phyloP scores from a whole-genome alignment of 495 filamentous ascomycete genomes.

The Xylaria palmicola region DNA sequence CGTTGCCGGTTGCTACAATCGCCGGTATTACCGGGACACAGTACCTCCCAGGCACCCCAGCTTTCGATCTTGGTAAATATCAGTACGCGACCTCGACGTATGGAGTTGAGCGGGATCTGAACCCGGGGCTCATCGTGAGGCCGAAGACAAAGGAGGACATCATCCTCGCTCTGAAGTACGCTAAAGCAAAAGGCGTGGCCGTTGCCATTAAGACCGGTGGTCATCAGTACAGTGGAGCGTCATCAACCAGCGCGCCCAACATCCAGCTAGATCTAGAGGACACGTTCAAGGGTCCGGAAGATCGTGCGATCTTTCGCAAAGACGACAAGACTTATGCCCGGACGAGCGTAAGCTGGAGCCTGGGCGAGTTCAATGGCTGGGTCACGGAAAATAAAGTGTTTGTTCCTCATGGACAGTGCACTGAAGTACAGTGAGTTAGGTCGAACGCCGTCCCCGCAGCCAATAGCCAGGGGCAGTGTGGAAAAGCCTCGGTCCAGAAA shows the following conservation, averaged over 20 bases:
- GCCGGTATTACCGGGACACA: constrained; percentile 30
- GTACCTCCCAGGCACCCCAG: constrained; percentile 24
- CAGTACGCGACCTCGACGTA: constrained; percentile 41
- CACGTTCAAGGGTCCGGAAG: constrained; percentile 30
- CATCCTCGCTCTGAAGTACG: constrained; percentile 30
- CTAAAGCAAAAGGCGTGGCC: constrained; percentile 34
- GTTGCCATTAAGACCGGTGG: constrained; percentile 41
- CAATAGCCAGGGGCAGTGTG: too few relatives aligned
- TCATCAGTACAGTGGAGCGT: constrained; percentile 43
- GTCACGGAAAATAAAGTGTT: constrained; percentile 35
- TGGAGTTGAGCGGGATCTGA: constrained; percentile 32
- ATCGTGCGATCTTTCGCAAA: constrained; percentile 27
- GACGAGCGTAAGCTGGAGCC: constrained; percentile 40
- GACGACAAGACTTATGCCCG: constrained; percentile 34
- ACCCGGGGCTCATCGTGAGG: constrained; percentile 35
- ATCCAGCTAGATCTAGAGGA: constrained; percentile 38
- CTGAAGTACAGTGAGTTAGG: constrained; percentile 29
- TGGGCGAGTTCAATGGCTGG: constrained; percentile 38
- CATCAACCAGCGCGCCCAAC: constrained; percentile 35
- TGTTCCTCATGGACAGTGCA: constrained; percentile 45
- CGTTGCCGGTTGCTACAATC: constrained; percentile 20
- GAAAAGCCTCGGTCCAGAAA: background rate
- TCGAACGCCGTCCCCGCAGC: background rate
- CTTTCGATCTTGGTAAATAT: constrained; percentile 30
- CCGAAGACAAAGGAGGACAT: constrained; percentile 40